A percentile compares a stretch with the other conserved stretches of the same genome.
Evolutionary conservation across 192 early-diverging fungal species (phyloP).

Genomic region (Entrophospora sp.): DNA sequence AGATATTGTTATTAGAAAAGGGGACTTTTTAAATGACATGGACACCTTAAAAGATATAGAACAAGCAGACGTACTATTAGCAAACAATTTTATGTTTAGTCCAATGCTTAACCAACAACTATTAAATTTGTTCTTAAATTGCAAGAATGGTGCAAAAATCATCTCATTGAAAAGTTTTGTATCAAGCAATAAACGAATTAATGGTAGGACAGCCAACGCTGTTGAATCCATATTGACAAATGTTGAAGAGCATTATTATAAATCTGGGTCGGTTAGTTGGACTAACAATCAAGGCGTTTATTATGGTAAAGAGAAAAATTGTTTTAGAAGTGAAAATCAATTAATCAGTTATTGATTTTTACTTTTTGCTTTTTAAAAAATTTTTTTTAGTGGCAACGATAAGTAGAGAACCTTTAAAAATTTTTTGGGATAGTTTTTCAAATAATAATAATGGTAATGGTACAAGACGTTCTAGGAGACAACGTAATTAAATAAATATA

Average conservation of each 20-base stretch:
- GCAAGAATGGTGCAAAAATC: constrained; percentile 78
- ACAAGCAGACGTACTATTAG: constrained; percentile 84
- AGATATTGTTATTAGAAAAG: constrained; percentile 58
- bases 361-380: too few species aligned
- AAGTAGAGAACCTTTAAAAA: too few species aligned
- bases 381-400: too few species aligned
- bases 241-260: neutral
- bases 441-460: too few species aligned
- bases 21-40: constrained; percentile 78
- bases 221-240: neutral
- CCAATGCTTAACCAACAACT: constrained; percentile 75
- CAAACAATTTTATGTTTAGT: constrained; percentile 94
- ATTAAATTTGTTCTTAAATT: constrained; percentile 79
- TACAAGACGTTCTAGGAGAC: too few species aligned
- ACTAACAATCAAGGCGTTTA: neutral
- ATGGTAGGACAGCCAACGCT: neutral
- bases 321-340: neutral
- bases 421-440: too few species aligned
- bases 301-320: neutral
- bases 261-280: neutral
- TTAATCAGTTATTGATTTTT: too few species aligned
- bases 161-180: constrained; percentile 85
- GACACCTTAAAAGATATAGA: constrained; percentile 60
- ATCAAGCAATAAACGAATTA: constrained; percentile 22
- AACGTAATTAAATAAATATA: too few species aligned